Conservation (phyloP, 768 basidiomycete species). For the Boletus sensibilis region DNA sequence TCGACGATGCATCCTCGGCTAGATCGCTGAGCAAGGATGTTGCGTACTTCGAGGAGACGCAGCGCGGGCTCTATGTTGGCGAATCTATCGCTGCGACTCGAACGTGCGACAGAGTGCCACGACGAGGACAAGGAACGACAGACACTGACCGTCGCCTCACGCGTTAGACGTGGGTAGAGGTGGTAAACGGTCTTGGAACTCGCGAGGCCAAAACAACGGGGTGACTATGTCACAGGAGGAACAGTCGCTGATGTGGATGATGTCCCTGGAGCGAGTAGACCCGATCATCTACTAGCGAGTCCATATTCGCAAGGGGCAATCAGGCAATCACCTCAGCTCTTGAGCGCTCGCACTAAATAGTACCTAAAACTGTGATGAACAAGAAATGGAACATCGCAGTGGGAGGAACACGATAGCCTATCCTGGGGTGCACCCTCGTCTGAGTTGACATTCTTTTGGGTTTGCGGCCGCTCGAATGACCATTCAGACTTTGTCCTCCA, state of each 20-base stretch:
- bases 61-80: constrained; percentile 16
- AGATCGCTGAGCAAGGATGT: no score
- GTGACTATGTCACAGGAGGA: no score
- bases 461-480: no score
- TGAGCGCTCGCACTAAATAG: neutral
- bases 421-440: no score
- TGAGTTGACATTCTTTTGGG: no score
- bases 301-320: neutral
- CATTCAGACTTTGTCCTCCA: neutral
- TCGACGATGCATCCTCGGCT: no score
- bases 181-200: constrained; percentile 25
- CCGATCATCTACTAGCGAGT: neutral
- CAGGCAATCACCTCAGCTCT: neutral
- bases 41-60: no score
- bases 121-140: neutral
- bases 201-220: constrained; percentile 42
- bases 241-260: no score
- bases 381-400: no score
- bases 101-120: constrained; percentile 54
- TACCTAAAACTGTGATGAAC: neutral
- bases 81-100: constrained; percentile 87
- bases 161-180: neutral
- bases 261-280: neutral
- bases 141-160: no score
- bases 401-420: no score